A percentile compares a stretch with the other conserved stretches of the same genome.
Evolutionary conservation across 169 alveolate genomes (phyloP).

Genomic region (Plasmodium coatneyi): DNA sequence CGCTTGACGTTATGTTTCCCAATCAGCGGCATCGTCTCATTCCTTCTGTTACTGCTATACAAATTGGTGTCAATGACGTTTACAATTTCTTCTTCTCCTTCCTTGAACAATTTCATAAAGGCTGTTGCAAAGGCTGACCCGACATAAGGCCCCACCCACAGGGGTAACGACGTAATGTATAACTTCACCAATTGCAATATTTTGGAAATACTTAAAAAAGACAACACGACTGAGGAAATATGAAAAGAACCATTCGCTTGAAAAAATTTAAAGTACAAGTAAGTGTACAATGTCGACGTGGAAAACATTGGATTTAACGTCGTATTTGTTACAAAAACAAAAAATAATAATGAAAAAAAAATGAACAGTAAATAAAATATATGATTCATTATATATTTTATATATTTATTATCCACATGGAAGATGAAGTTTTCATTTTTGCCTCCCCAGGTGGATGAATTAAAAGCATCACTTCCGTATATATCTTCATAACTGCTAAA

Average conservation of each 20-base stretch:
- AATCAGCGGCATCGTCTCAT: constrained; percentile 47
- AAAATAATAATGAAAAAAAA: constrained; percentile 50
- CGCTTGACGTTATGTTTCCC: constrained; percentile 17
- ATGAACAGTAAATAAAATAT: constrained; percentile 66
- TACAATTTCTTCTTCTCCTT: constrained; percentile 47
- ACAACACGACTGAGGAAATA: constrained; percentile 11
- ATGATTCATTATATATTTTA: constrained; percentile 57
- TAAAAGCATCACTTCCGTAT: constrained; percentile 33
- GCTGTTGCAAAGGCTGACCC: constrained; percentile 60
- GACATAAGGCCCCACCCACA: constrained; percentile 70
- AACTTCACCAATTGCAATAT: constrained; percentile 34
- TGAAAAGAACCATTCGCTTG: constrained; percentile 22
- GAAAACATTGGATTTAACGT: constrained; percentile 71
- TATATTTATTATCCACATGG: constrained; percentile 59
- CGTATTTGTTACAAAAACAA: constrained; percentile 71
- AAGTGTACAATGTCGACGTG: constrained; percentile 49
- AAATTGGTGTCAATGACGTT: constrained; percentile 55
- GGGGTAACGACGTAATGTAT: constrained; percentile 40
- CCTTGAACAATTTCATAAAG: constrained; percentile 23
- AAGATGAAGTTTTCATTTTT: neutral
- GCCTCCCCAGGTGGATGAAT: neutral
- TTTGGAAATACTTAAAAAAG: constrained; percentile 56
- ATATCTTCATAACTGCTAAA: constrained; percentile 45
- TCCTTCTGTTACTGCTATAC: constrained; percentile 6
- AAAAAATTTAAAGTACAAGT: constrained; percentile 52